Percentiles rank a stretch among this genome's conserved stretches.
Conservation (phyloP, 2,329 filamentous ascomycete genomes). For the Leptographium lundbergii region DNA sequence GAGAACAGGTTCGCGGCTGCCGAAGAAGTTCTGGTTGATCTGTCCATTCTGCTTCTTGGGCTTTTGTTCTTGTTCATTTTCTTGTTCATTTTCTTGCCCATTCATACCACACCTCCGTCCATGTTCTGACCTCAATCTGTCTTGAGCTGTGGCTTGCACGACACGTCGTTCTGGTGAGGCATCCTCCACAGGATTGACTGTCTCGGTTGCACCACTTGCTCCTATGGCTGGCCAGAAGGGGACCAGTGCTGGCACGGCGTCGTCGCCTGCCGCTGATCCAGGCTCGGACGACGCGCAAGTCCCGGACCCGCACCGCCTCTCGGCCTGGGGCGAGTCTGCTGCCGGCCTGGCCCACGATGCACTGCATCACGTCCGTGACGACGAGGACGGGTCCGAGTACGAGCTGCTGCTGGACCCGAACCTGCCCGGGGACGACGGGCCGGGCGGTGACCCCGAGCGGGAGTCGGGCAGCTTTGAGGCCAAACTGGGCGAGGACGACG, state of each 20-base stretch:
- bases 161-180: too few relatives aligned
- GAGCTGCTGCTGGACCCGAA: constrained; percentile 45
- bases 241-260: constrained; percentile 18
- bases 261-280: constrained; percentile 2
- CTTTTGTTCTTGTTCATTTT: background rate
- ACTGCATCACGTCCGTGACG: constrained; percentile 18
- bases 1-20: background rate
- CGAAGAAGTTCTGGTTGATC: background rate
- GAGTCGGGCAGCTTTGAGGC: background rate
- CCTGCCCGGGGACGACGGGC: constrained; percentile 30
- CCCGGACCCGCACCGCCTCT: constrained; percentile 21
- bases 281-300: background rate
- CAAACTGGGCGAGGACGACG: constrained; percentile 13
- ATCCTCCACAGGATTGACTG: background rate
- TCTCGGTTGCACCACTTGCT: constrained; percentile 4
- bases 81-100: too few relatives aligned
- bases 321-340: constrained; percentile 28
- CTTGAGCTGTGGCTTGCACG: too few relatives aligned
- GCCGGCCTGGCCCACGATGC: constrained; percentile 12
- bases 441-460: constrained; percentile 12
- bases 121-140: too few relatives aligned
- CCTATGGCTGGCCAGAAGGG: constrained; percentile 18
- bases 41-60: background rate
- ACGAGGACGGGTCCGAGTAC: constrained; percentile 36
- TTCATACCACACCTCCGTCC: too few relatives aligned